Conservation (phyloP, 2,329 filamentous ascomycete genomes). For the Chaetomium olivaceum region DNA sequence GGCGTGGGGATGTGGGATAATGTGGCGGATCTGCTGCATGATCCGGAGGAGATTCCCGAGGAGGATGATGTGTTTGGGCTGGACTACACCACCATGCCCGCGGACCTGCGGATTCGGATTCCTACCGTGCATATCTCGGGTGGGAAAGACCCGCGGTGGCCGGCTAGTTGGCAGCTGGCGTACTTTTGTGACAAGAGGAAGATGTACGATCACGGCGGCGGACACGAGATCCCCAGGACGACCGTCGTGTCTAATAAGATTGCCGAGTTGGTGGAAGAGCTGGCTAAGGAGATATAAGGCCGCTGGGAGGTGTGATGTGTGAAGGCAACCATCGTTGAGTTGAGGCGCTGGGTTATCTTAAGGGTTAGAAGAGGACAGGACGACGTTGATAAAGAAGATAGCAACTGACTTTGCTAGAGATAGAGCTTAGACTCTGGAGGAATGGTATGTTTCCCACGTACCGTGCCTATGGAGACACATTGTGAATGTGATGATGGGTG, state of each 20-base stretch:
- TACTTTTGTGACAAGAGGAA: slow-evolving; percentile 38
- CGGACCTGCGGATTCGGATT: slow-evolving; percentile 37
- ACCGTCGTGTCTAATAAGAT: slow-evolving; percentile 38
- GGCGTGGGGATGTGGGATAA: slow-evolving; percentile 39
- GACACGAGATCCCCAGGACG: slow-evolving; percentile 43
- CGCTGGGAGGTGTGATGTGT: not conserved
- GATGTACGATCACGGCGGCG: slow-evolving; percentile 42
- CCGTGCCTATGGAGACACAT: no score
- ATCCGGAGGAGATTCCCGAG: slow-evolving; percentile 34
- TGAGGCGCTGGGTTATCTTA: not conserved
- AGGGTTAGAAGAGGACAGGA: not conserved
- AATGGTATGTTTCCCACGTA: not conserved
- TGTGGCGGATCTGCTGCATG: slow-evolving; percentile 37
- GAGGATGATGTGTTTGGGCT: slow-evolving; percentile 39
- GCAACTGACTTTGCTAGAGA: not conserved
- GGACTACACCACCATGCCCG: slow-evolving; percentile 38
- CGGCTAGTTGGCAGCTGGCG: slow-evolving; percentile 41
- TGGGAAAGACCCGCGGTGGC: slow-evolving; percentile 41
- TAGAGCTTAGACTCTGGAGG: not conserved
- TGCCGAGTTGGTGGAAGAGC: slow-evolving; percentile 35
- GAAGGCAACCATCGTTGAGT: not conserved
- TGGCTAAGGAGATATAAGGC: slow-evolving; percentile 24
- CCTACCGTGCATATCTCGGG: slow-evolving; percentile 43
- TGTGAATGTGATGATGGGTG: no score
- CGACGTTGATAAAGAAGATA: not conserved